Evolutionary conservation across 176 grass and related monocot genomes (phyloP), one percentile per base, ranked within the genome.

Genomic region (Tillandsia fasciculata): DNA sequence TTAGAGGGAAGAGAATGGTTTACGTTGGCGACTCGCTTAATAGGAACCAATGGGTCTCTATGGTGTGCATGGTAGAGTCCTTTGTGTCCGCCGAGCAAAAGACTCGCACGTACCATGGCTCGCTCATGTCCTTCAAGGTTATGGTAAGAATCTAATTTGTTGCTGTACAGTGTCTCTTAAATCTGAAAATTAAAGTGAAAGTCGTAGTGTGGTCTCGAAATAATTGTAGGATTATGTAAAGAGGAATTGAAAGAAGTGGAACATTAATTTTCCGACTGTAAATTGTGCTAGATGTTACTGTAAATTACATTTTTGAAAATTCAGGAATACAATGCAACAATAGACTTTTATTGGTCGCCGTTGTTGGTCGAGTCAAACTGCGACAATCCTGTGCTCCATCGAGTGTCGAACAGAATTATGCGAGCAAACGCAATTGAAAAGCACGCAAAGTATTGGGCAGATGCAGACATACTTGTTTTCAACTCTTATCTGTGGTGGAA

Each of bases 401-500:
- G 70, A 18, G 14, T 58, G 11, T 22, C 70, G 8, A 26, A 48
- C n/a, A 61, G 70, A 47, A 72, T 72, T 11, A 61, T 72, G 23
- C 70, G 70, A n/a, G 26, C 52, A 56, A 12, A 58, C 58, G 26
- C 53, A 11, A 72, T 72, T 11, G 52, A 58, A 58, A 59, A 48
- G 26, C 70, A 72, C 48, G 70, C 52, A 26, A 47, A 61, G 53
- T 27, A 61, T 2, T 72, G 70, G 70, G 11, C 52, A 22, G 28
- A 72, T 72, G 70, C 70, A 42, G 70, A 72, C 13, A 12, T 72
- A 61, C 27, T 72, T 23, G 28, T 72, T 11, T 72, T 72, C 26
- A 72, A 72, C 52, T 58, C 70, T 18, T 72, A 72, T 72, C 70
- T 77, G 12, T 77, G 75, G 75, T 77, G 75, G 75, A 77, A 77